Evolutionary conservation across 805 yeast genomes (phyloP), one percentile per base, ranked within the genome.

Genomic region (Hanseniaspora meyeri): DNA sequence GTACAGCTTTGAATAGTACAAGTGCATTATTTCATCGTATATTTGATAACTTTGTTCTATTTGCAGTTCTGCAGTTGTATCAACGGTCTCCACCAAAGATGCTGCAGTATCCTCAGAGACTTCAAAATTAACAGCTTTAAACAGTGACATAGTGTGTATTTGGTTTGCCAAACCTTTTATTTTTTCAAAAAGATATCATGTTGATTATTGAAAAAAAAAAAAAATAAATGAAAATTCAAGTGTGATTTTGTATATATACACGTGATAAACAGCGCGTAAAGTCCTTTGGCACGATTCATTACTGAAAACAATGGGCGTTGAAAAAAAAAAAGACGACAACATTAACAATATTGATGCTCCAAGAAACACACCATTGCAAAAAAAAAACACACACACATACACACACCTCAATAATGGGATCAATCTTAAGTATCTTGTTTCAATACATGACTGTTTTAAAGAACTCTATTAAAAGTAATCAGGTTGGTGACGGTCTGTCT

Each of bases 51-150:
- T 93, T 64, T 85, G 86, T 67, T 93, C 97, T 20, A 79, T 78
- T 63, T 91, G 97, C 27, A 91, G 72, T 66, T 93, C 99, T 49
- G 96, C 74, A 1, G 97, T 85, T 20, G 43, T 42, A 16, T 87
- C 91, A 38, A 79, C 72, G 19, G 69, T 70, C 5, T 77, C 45
- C 11, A 27, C 19, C 8, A 31, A 24, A 6, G 14, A 24, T 19
- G 17, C 17, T 12, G 12, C 9, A 9, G 49, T 43, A 14, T 45
- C 55, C 3, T 39, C 51, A 11, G 34, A 45, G 19, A 39, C 31
- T 19, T 55, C 58, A 48, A 83, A 70, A 64, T 91, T 91, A 46
- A 90, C 74, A 1, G 97, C 95, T 36, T 82, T 76, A 67, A 91
- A 90, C 1, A 82, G 72, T 24, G 90, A 83, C 83, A 66, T 65